These are phyloP conservation scores for Yamadazyma sp. DNA, from an alignment of 805 yeast species.

Conservation along the genomic window DNA sequence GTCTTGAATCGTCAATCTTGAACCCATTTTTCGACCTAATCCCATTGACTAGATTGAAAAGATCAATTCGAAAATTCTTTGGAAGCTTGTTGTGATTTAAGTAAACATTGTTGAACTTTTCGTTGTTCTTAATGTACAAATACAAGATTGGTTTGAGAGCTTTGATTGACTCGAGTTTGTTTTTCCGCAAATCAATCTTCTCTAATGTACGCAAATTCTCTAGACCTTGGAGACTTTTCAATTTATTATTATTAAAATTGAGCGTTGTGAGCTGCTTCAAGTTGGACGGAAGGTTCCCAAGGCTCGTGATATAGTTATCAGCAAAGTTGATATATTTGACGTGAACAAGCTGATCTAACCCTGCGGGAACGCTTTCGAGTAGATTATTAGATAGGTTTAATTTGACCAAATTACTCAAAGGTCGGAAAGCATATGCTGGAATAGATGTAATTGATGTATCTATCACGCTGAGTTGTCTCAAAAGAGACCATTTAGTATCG, in stretches of 20 bases:
- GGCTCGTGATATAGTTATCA: slow-evolving; percentile 39
- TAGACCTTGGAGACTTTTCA: slow-evolving; percentile 43
- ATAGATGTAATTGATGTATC: slow-evolving; percentile 40
- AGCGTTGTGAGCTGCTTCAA: slow-evolving; percentile 42
- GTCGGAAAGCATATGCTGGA: slow-evolving; percentile 37
- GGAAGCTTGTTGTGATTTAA: slow-evolving; percentile 43
- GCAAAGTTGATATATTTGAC: slow-evolving; percentile 48
- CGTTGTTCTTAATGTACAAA: slow-evolving; percentile 28
- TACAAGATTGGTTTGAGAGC: slow-evolving; percentile 35
- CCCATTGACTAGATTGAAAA: slow-evolving; percentile 58
- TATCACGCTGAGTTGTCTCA: slow-evolving; percentile 41
- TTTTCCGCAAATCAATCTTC: slow-evolving; percentile 54
- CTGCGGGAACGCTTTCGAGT: slow-evolving; percentile 51
- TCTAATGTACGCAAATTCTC: slow-evolving; percentile 45
- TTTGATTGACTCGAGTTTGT: slow-evolving; percentile 36
- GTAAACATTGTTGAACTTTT: slow-evolving; percentile 40
- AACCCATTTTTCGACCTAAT: slow-evolving; percentile 46
- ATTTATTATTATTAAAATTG: slow-evolving; percentile 50
- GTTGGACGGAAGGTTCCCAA: slow-evolving; percentile 34
- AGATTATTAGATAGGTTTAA: slow-evolving; percentile 58
- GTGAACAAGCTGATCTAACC: slow-evolving; percentile 48
- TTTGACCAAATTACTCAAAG: slow-evolving; percentile 40
- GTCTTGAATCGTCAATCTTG: slow-evolving; percentile 59
- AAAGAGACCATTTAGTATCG: slow-evolving; percentile 39
- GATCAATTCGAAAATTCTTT: slow-evolving; percentile 50